These are phyloP conservation scores for Chrysoporthe cubensis DNA, from an alignment of 2,329 filamentous ascomycete genomes.

Conservation along the genomic window DNA sequence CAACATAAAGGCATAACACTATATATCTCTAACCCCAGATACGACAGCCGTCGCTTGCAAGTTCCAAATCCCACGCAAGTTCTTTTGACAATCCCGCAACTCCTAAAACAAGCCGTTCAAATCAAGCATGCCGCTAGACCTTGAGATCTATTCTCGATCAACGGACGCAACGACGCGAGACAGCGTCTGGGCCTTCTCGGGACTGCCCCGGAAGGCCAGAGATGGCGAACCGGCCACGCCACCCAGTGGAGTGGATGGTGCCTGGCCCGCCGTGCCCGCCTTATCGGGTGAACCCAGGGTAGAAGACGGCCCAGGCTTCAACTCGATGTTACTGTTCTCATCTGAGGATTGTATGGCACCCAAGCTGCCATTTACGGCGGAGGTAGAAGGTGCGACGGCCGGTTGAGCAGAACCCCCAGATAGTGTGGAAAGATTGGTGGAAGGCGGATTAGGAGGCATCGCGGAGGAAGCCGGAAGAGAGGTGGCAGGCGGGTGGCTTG, in stretches of 20 bases:
- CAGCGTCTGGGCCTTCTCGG: conserved; percentile 55
- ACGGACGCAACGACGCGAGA: conserved; percentile 17
- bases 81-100: conserved; percentile 4
- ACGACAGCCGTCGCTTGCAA: neutral
- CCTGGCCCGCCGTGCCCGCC: conserved; percentile 30
- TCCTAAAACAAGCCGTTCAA: neutral
- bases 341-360: conserved; percentile 6
- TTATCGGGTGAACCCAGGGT: conserved; percentile 16
- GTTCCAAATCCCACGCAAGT: neutral
- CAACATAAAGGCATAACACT: neutral
- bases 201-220: conserved; percentile 64
- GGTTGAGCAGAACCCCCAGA: neutral
- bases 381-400: neutral
- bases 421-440: neutral
- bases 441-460: neutral
- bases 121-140: neutral
- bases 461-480: neutral
- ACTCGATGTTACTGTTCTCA: conserved; percentile 1
- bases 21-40: neutral
- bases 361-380: neutral
- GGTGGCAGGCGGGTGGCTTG: neutral
- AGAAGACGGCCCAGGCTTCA: conserved; percentile 13
- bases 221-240: conserved; percentile 41
- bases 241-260: conserved; percentile 35
- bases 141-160: conserved; percentile 18